Evolutionary conservation across 2,329 filamentous ascomycete genomes (phyloP).

Genomic region (Xylaria sp.): DNA sequence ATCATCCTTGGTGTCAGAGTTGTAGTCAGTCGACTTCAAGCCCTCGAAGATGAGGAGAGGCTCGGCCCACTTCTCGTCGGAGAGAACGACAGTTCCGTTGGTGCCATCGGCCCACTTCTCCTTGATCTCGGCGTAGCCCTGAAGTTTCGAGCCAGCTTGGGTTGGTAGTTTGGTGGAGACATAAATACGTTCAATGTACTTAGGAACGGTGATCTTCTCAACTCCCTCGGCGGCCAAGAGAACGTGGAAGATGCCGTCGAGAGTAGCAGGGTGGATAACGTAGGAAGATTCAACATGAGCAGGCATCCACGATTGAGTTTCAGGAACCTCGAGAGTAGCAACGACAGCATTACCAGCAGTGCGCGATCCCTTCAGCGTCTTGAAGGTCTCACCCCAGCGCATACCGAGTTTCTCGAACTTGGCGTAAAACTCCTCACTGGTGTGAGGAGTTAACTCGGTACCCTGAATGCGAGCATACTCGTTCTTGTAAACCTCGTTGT

Average conservation of each 20-base stretch:
- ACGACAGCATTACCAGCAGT: conserved; percentile 39
- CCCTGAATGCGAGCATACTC: conserved; percentile 42
- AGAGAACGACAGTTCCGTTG: conserved; percentile 47
- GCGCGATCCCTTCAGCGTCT: conserved; percentile 41
- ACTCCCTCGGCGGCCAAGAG: conserved; percentile 46
- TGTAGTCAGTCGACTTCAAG: conserved; percentile 46
- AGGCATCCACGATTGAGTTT: conserved; percentile 46
- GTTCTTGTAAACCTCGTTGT: conserved; percentile 42
- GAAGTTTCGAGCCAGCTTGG: conserved; percentile 40
- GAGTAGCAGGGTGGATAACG: conserved; percentile 44
- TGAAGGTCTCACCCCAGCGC: conserved; percentile 45
- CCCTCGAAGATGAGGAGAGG: conserved; percentile 47
- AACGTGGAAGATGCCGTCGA: conserved; percentile 47
- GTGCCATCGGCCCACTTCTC: conserved; percentile 47
- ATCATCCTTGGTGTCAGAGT: conserved; percentile 38
- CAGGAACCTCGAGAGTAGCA: conserved; percentile 44
- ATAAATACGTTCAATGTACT: conserved; percentile 47
- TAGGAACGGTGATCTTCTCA: conserved; percentile 44
- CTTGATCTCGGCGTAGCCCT: conserved; percentile 47
- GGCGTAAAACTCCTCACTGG: conserved; percentile 43
- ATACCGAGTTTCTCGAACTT: conserved; percentile 47
- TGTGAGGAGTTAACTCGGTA: conserved; percentile 38
- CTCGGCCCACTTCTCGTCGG: conserved; percentile 47
- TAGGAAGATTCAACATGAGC: conserved; percentile 43
- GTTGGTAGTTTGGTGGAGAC: conserved; percentile 45